Evolutionary conservation across 2,329 filamentous ascomycete genomes (phyloP).

Genomic region (Beauveria medogensis): DNA sequence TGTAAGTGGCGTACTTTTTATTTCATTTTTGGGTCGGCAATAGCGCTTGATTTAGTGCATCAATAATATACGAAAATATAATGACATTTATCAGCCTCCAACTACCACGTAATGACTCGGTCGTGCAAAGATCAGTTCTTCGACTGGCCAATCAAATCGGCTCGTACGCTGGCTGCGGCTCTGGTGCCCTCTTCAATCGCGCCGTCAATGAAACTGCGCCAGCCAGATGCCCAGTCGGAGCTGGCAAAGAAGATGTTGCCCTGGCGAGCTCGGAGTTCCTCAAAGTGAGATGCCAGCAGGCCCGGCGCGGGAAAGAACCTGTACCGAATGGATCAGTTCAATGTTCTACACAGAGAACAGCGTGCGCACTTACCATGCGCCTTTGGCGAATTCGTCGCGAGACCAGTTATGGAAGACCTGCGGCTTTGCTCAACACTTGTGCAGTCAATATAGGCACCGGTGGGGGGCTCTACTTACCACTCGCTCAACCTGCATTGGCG

Average conservation of each 20-base stretch:
- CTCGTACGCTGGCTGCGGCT: slow-evolving; percentile 19
- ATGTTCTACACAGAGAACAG: no score
- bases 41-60: background rate
- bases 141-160: slow-evolving; percentile 4
- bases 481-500: slow-evolving; percentile 23
- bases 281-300: slow-evolving; percentile 29
- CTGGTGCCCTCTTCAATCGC: slow-evolving; percentile 38
- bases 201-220: slow-evolving; percentile 42
- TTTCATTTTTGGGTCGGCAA: background rate
- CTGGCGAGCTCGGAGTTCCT: slow-evolving; percentile 31
- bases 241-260: slow-evolving; percentile 38
- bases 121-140: background rate
- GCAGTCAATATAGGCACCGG: no score
- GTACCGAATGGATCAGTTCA: background rate
- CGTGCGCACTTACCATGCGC: slow-evolving; percentile 25
- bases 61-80: background rate
- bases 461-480: slow-evolving; percentile 15
- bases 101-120: background rate
- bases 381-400: slow-evolving; percentile 38
- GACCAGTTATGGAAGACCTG: slow-evolving; percentile 41
- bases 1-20: background rate
- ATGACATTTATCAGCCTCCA: background rate
- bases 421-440: background rate
- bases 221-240: slow-evolving; percentile 40
- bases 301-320: slow-evolving; percentile 31